Evolutionary conservation across 148 eudicot species (phyloP).

Genomic region (Chenopodium suecicum): DNA sequence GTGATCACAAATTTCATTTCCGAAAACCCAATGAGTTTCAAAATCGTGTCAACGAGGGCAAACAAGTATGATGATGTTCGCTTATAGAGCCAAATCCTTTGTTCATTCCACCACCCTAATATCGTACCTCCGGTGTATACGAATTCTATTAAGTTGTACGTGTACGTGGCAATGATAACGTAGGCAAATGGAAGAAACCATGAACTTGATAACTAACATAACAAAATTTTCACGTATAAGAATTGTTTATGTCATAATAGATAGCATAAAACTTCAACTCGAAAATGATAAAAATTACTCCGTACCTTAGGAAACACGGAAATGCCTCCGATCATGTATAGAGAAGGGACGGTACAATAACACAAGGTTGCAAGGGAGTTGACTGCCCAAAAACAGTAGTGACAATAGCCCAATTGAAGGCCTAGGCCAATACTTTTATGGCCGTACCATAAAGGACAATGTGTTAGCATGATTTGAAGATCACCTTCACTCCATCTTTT

Average conservation of each 20-base stretch:
- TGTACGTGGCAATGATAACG: constrained; percentile 34
- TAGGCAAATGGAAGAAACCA: constrained; percentile 74
- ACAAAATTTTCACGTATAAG: background rate
- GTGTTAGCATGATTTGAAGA: constrained; percentile 52
- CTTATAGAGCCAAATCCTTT: constrained; percentile 89
- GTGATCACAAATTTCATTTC: constrained; percentile 56
- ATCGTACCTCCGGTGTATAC: constrained; percentile 52
- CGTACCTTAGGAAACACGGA: constrained; percentile 79
- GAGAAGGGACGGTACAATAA: constrained; percentile 65
- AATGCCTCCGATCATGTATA: constrained; percentile 52
- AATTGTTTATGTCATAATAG: too few species aligned
- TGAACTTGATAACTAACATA: constrained; percentile 51
- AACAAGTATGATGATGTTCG: constrained; percentile 66
- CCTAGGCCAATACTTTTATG: constrained; percentile 42
- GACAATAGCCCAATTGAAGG: constrained; percentile 49
- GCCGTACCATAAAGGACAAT: constrained; percentile 65
- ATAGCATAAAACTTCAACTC: background rate
- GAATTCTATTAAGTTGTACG: constrained; percentile 52
- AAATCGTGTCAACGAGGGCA: constrained; percentile 44
- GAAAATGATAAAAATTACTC: background rate
- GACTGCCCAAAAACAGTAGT: constrained; percentile 59
- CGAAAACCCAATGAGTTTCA: constrained; percentile 42
- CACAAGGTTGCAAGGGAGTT: constrained; percentile 48
- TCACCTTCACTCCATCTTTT: constrained; percentile 95
- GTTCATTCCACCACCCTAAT: constrained; percentile 87